These are phyloP conservation scores for Corchorus olitorius DNA, from an alignment of 345 rosid species.

Conservation along the genomic window DNA sequence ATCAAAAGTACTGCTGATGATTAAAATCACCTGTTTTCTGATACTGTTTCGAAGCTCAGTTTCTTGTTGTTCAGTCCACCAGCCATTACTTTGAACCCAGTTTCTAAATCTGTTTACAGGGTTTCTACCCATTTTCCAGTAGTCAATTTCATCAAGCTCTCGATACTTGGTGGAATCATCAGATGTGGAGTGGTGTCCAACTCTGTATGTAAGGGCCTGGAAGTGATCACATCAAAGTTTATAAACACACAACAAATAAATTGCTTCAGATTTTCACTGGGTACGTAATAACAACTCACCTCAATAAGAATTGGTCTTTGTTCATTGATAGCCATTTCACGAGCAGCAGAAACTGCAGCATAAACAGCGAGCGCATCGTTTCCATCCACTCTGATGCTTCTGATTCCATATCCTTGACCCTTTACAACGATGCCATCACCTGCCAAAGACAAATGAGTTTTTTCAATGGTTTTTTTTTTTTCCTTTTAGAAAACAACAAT, in stretches of 20 bases:
- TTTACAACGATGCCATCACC: constrained; percentile 87
- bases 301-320: constrained; percentile 69
- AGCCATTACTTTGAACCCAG: constrained; percentile 67
- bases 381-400: constrained; percentile 84
- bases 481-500: neutral
- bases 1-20: neutral
- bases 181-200: constrained; percentile 88
- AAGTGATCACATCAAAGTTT: neutral
- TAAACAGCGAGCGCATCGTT: constrained; percentile 85
- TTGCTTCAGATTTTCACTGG: neutral
- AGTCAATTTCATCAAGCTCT: constrained; percentile 55
- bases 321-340: constrained; percentile 66
- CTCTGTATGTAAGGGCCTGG: constrained; percentile 74
- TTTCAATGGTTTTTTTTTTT: too few relatives aligned
- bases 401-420: constrained; percentile 77
- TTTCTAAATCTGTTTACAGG: constrained; percentile 67
- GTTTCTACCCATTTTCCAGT: constrained; percentile 68
- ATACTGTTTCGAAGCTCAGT: constrained; percentile 48
- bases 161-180: constrained; percentile 90
- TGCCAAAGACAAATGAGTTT: constrained; percentile 16
- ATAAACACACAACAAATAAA: neutral
- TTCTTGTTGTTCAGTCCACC: constrained; percentile 77
- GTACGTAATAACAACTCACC: constrained; percentile 32
- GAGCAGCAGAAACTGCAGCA: constrained; percentile 56
- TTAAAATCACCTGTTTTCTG: constrained; percentile 53